Conservation (phyloP, 176 grass and related monocot genomes). For the Cenchrus fungigraminus region DNA sequence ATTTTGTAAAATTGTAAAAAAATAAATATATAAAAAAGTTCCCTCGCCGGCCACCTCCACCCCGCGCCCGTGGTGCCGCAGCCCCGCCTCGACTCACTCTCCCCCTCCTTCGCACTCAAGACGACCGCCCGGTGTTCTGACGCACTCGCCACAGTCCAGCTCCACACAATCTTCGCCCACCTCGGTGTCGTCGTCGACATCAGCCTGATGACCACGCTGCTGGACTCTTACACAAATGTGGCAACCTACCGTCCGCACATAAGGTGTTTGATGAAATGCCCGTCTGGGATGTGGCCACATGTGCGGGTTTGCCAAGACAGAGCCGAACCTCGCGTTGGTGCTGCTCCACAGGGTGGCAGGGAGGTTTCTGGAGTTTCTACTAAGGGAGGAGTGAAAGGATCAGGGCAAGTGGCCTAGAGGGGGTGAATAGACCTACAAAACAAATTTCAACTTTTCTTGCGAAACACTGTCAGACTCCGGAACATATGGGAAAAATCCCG, state of each 20-base stretch:
- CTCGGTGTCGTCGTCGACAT: constrained; percentile 56
- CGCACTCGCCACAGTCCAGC: constrained; percentile 46
- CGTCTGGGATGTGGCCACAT: constrained; percentile 67
- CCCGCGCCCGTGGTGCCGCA: constrained; percentile 21
- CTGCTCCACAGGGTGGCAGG: constrained; percentile 62
- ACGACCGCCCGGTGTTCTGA: constrained; percentile 61
- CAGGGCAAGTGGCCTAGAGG: no score
- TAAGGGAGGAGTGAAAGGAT: constrained; percentile 67
- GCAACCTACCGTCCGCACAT: constrained; percentile 41
- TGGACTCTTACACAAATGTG: constrained; percentile 69
- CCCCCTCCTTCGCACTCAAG: constrained; percentile 73
- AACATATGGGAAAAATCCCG: no score
- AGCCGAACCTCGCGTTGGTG: constrained; percentile 53
- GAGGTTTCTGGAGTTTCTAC: constrained; percentile 36
- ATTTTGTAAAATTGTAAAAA: no score
- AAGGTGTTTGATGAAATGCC: constrained; percentile 81
- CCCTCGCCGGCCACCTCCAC: constrained; percentile 53
- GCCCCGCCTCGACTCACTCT: constrained; percentile 74
- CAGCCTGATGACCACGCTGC: constrained; percentile 67
- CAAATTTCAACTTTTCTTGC: no score
- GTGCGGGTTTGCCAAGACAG: constrained; percentile 64
- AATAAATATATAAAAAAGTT: neutral
- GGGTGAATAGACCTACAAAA: no score
- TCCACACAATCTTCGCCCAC: constrained; percentile 63
- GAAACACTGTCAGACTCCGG: no score